Evolutionary conservation across 306 rosid species (phyloP).

Genomic region (Acacia melanoxylon): DNA sequence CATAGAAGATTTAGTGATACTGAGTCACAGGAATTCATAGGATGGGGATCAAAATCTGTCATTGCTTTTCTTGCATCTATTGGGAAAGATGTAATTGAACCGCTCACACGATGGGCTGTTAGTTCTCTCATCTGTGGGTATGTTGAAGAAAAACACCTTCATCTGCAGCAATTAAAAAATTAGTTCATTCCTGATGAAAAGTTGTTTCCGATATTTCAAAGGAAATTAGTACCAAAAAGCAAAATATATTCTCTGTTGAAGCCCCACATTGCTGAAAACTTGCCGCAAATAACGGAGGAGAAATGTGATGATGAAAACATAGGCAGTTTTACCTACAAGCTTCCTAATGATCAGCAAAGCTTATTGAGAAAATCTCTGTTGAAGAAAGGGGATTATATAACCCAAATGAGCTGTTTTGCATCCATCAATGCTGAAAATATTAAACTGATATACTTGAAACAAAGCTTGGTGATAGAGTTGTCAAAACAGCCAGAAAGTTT

Average conservation of each 20-base stretch:
- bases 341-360: slow-evolving; percentile 18
- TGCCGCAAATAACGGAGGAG: slow-evolving; percentile 7
- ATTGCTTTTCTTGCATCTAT: slow-evolving; percentile 58
- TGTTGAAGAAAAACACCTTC: slow-evolving; percentile 55
- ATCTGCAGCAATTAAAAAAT: slow-evolving; percentile 35
- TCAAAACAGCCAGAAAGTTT: slow-evolving; percentile 48
- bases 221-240: slow-evolving; percentile 32
- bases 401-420: slow-evolving; percentile 40
- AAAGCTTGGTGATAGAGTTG: slow-evolving; percentile 55
- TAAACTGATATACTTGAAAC: slow-evolving; percentile 53
- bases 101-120: slow-evolving; percentile 38
- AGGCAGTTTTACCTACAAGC: slow-evolving; percentile 24
- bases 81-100: slow-evolving; percentile 46
- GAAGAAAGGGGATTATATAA: slow-evolving; percentile 17
- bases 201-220: slow-evolving; percentile 51
- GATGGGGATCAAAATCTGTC: slow-evolving; percentile 76
- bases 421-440: slow-evolving; percentile 43
- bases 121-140: slow-evolving; percentile 46
- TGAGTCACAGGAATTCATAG: slow-evolving; percentile 30
- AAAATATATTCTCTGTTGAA: slow-evolving; percentile 42
- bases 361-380: slow-evolving; percentile 27
- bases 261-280: slow-evolving; percentile 44
- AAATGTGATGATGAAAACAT: slow-evolving; percentile 15
- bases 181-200: slow-evolving; percentile 55
- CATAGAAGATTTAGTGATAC: neutral